Conservation (phyloP, 2,329 filamentous ascomycete genomes). For the Neoascochyta sp. region DNA sequence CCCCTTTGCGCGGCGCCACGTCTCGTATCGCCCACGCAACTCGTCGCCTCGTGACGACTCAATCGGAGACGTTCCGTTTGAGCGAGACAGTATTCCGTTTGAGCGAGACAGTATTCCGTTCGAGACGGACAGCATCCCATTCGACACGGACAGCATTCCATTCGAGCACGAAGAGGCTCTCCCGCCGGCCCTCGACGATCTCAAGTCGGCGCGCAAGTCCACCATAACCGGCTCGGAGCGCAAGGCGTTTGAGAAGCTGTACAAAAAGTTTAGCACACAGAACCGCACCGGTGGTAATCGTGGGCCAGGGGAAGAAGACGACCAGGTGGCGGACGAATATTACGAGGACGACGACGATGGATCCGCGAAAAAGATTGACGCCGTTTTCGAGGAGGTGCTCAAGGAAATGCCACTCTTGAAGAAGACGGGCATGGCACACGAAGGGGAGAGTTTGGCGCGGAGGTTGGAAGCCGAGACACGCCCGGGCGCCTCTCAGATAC, state of each 20-base stretch:
- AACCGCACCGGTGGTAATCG: conserved; percentile 9
- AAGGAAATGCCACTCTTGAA: conserved; percentile 8
- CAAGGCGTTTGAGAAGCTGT: conserved; percentile 35
- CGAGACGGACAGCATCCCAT: conserved; percentile 42
- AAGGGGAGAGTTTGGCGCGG: conserved; percentile 1
- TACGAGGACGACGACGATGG: conserved; percentile 30
- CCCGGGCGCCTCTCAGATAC: background rate
- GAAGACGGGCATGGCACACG: conserved; percentile 12
- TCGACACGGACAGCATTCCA: conserved; percentile 28
- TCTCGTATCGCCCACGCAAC: conserved; percentile 23
- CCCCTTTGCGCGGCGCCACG: conserved; percentile 18
- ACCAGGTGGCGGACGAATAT: conserved; percentile 32
- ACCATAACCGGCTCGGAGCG: conserved; percentile 38
- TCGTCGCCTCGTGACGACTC: no score
- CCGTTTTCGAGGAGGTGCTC: conserved; percentile 30
- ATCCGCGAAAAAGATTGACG: conserved; percentile 17
- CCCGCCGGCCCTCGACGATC: conserved; percentile 16
- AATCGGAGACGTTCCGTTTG: conserved; percentile 56
- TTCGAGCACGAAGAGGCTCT: conserved; percentile 40
- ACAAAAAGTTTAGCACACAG: conserved; percentile 23
- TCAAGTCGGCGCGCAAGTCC: conserved; percentile 20
- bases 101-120: conserved; percentile 46
- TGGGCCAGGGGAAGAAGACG: conserved; percentile 16
- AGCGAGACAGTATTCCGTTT: conserved; percentile 46
- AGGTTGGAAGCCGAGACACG: conserved; percentile 1